phyloP scores from a whole-genome alignment of 169 alveolate genomes.

The Eimeria zaria region DNA sequence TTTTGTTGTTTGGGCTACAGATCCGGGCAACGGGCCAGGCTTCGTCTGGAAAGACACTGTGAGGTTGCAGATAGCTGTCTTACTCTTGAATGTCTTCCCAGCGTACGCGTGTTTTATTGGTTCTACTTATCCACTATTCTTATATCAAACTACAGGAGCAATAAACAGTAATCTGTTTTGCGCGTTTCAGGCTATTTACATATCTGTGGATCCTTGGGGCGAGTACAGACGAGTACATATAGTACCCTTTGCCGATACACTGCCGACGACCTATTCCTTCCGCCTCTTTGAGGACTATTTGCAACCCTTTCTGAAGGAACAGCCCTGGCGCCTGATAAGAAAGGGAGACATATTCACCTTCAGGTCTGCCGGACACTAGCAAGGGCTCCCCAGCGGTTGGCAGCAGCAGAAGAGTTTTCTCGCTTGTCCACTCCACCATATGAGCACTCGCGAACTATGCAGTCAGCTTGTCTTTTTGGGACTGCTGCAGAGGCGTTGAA shows the following conservation, averaged over 20 bases:
- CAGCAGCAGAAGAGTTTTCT: not conserved
- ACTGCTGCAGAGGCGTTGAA: conserved; percentile 87
- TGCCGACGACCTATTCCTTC: conserved; percentile 89
- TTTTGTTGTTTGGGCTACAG: conserved; percentile 86
- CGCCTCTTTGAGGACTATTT: conserved; percentile 88
- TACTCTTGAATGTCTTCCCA: not conserved
- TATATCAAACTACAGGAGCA: not conserved
- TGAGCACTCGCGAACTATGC: not conserved
- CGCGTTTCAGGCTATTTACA: conserved; percentile 86
- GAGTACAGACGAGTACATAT: conserved; percentile 87
- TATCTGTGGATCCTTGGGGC: conserved; percentile 90
- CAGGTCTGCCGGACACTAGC: conserved; percentile 62
- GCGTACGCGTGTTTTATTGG: not conserved
- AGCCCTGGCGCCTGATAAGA: conserved; percentile 84
- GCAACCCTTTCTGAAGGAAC: conserved; percentile 87
- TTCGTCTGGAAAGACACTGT: conserved; percentile 84
- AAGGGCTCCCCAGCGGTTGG: not conserved
- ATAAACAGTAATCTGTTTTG: not conserved
- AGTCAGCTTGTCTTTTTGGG: not conserved
- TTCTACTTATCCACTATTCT: not conserved
- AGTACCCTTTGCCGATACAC: conserved; percentile 89
- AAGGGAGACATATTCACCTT: conserved; percentile 87
- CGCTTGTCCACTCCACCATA: not conserved
- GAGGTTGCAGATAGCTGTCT: conserved; percentile 8
- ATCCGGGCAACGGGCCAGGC: conserved; percentile 85